phyloP scores from a whole-genome alignment of 2,329 filamentous ascomycete species.

The Xylaria multiplex region DNA sequence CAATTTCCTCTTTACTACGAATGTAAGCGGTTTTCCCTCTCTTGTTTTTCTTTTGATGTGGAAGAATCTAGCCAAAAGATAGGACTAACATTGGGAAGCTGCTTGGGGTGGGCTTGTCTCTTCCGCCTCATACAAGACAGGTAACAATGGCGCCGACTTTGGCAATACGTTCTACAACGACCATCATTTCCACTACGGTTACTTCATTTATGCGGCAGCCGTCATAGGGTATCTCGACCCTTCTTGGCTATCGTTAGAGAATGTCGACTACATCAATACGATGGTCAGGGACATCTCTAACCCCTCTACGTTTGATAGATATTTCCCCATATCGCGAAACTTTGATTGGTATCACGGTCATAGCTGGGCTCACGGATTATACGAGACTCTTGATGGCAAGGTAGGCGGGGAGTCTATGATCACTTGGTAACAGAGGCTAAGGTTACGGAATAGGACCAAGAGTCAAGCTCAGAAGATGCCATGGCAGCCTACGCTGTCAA shows the following conservation, averaged over 20 bases:
- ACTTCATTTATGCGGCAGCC: slow-evolving; percentile 88
- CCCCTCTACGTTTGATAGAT: slow-evolving; percentile 72
- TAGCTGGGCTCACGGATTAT: slow-evolving; percentile 88
- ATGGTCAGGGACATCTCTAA: slow-evolving; percentile 87
- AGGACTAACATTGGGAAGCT: slow-evolving; percentile 50
- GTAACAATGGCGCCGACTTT: slow-evolving; percentile 79
- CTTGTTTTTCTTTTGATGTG: too few relatives aligned
- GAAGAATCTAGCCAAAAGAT: background rate
- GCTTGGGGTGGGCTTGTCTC: slow-evolving; percentile 86
- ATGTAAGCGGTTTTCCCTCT: slow-evolving; percentile 53
- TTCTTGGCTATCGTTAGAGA: slow-evolving; percentile 72
- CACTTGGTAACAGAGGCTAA: slow-evolving; percentile 1
- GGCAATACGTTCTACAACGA: slow-evolving; percentile 89
- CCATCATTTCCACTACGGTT: slow-evolving; percentile 82
- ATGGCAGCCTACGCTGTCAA: slow-evolving; percentile 89
- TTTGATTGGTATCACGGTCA: slow-evolving; percentile 98
- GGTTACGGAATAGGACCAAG: slow-evolving; percentile 65
- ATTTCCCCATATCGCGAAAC: slow-evolving; percentile 82
- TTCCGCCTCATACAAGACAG: slow-evolving; percentile 74
- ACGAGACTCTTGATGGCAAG: slow-evolving; percentile 77
- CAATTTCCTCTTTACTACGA: slow-evolving; percentile 73
- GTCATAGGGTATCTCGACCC: slow-evolving; percentile 83
- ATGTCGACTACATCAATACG: slow-evolving; percentile 83
- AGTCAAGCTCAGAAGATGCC: slow-evolving; percentile 89
- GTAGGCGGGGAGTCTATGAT: slow-evolving; percentile 45